Evolutionary conservation across 2,329 filamentous ascomycete genomes (phyloP).

Genomic region (Beauveria sp.): DNA sequence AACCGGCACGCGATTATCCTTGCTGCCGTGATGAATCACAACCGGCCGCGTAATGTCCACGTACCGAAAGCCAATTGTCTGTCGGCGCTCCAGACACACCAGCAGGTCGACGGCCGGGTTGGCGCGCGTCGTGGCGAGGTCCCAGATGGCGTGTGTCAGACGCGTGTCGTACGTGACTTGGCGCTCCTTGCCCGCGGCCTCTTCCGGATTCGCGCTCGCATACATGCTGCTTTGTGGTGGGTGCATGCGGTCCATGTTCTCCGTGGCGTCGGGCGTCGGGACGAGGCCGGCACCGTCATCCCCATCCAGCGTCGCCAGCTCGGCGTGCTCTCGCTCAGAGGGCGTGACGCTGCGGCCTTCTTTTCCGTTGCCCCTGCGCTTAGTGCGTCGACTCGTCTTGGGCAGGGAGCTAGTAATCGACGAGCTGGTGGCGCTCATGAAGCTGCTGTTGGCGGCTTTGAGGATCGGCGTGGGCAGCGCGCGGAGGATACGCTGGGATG

Average conservation of each 20-base stretch:
- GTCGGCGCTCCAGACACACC: conserved; percentile 82
- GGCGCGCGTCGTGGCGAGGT: conserved; percentile 78
- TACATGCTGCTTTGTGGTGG: conserved; percentile 20
- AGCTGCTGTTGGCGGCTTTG: conserved; percentile 90
- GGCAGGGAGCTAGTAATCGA: conserved; percentile 74
- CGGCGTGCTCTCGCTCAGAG: conserved; percentile 44
- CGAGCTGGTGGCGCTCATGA: conserved; percentile 86
- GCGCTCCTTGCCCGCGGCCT: conserved; percentile 61
- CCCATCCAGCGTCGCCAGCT: conserved; percentile 14
- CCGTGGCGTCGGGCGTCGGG: conserved; percentile 26
- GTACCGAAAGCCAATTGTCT: conserved; percentile 91
- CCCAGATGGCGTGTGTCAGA: conserved; percentile 90
- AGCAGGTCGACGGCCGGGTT: conserved; percentile 92
- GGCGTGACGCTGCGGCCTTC: conserved; percentile 29
- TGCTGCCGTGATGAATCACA: conserved; percentile 87
- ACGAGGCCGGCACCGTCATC: conserved; percentile 16
- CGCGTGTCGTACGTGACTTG: conserved; percentile 72
- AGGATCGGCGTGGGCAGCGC: conserved; percentile 84
- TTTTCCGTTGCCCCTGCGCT: conserved; percentile 45
- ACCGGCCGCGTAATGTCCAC: conserved; percentile 89
- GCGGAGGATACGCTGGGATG: conserved; percentile 83
- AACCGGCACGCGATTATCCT: conserved; percentile 84
- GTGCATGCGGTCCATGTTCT: conserved; percentile 43
- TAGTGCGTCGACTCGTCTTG: conserved; percentile 52
- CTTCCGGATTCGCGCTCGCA: conserved; percentile 41